A percentile compares a stretch with the other conserved stretches of the same genome.
phyloP scores from a whole-genome alignment of 768 basidiomycete genomes.

The Trichaptum fuscoviolaceum region DNA sequence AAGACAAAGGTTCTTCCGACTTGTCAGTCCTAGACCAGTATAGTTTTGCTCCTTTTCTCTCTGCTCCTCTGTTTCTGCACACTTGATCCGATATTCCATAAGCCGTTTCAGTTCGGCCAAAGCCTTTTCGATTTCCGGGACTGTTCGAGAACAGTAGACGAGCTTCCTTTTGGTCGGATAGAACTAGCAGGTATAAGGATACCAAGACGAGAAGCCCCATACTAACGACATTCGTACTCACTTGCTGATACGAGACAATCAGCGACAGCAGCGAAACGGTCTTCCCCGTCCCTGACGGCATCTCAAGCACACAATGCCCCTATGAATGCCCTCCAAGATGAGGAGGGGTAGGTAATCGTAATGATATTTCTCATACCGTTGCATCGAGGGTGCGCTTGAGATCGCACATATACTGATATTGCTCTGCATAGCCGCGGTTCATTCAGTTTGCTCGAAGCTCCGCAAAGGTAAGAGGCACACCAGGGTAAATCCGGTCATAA shows the following conservation, averaged over 20 bases:
- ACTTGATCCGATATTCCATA: constrained; percentile 78
- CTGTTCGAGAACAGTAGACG: constrained; percentile 98
- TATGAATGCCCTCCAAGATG: constrained; percentile 27
- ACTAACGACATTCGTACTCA: constrained; percentile 23
- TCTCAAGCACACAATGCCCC: constrained; percentile 99
- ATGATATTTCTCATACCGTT: constrained; percentile 44
- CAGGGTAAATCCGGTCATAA: constrained; percentile 94
- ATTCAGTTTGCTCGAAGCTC: constrained; percentile 9
- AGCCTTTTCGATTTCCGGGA: constrained; percentile 99
- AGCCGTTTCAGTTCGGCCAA: constrained; percentile 90
- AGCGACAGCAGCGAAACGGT: constrained; percentile 93
- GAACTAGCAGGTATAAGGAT: constrained; percentile 51
- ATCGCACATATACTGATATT: constrained; percentile 99
- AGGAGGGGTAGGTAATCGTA: background rate
- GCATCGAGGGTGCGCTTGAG: constrained; percentile 95
- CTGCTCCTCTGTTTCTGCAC: constrained; percentile 69
- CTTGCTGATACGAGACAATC: constrained; percentile 98
- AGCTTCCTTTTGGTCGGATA: constrained; percentile 90
- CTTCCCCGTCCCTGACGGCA: constrained; percentile 99
- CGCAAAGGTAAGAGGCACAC: constrained; percentile 35
- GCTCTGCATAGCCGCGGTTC: constrained; percentile 48
- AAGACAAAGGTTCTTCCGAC: constrained; percentile 93
- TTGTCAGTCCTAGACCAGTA: constrained; percentile 88
- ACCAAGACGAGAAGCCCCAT: background rate
- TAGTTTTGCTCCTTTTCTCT: constrained; percentile 76